A percentile compares a stretch with the other conserved stretches of the same genome.
These are phyloP conservation scores for Echinochloa phyllopogon DNA, from an alignment of 176 grass and related monocot genomes.

Conservation along the genomic window DNA sequence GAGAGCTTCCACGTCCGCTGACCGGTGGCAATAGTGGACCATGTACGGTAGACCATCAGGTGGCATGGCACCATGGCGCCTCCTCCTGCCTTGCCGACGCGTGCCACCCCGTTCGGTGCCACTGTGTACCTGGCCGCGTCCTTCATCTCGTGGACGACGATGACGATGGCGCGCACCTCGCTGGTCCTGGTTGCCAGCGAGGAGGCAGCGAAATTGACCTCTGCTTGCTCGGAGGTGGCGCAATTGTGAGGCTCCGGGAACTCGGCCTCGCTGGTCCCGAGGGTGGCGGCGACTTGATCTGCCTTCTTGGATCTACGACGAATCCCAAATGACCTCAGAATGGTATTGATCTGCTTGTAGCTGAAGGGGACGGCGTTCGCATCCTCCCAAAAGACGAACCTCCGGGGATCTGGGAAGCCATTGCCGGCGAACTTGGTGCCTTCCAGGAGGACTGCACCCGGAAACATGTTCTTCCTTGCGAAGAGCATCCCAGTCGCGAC, in stretches of 20 bases:
- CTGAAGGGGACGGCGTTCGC: not conserved
- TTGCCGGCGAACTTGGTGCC: not conserved
- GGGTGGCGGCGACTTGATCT: not conserved
- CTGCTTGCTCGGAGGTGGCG: not conserved
- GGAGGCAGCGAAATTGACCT: not conserved
- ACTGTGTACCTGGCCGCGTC: not conserved
- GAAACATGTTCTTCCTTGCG: not conserved
- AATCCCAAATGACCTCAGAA: not conserved
- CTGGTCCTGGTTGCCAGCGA: not conserved
- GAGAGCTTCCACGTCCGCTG: not conserved
- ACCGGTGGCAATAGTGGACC: conserved; percentile 18
- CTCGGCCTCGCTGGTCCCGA: not conserved
- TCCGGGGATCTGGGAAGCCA: not conserved
- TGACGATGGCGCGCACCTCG: not conserved
- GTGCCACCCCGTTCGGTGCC: not conserved
- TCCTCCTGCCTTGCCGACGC: not conserved
- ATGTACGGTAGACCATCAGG: not conserved
- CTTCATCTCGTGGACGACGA: not conserved
- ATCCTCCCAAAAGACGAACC: not conserved
- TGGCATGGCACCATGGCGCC: not conserved
- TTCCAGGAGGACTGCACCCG: not conserved
- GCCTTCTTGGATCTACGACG: not conserved
- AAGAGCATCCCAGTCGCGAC: not conserved
- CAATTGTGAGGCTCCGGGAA: not conserved
- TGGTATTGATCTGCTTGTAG: not conserved